Evolutionary conservation across 495 filamentous ascomycete species (phyloP), one percentile per base, ranked within the genome.

Genomic region (Penicillium parvum): DNA sequence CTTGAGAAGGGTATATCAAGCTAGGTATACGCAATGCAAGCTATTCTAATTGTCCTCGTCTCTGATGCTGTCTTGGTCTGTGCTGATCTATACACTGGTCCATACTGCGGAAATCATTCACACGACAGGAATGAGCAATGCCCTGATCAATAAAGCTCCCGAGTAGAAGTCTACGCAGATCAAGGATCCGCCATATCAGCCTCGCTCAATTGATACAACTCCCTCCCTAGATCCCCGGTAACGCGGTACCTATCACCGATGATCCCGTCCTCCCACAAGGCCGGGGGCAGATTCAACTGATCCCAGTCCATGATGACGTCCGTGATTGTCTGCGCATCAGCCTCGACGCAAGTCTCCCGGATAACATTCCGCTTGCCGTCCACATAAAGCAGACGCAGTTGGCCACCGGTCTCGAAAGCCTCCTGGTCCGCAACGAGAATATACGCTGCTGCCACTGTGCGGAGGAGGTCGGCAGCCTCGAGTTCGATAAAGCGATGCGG

Each of bases 1-100:
- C 22, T 57, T 92, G 37, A 75, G 33, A 4, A 50, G 27, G 21
- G 29, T 21, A 43, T 16, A 45, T 1, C 28, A 32, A 9, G 7
- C 10, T 3, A 5, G 8, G 7, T n/a, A n/a, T n/a, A n/a, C n/a
- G n/a, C n/a, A n/a, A n/a, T n/a, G n/a, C n/a, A n/a, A n/a, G n/a
- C n/a, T n/a, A n/a, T n/a, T n/a, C n/a, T n/a, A n/a, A n/a, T n/a
- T n/a, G n/a, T n/a, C n/a, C n/a, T n/a, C n/a, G n/a, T n/a, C n/a
- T n/a, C n/a, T n/a, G n/a, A n/a, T n/a, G n/a, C n/a, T n/a, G n/a
- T n/a, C n/a, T n/a, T n/a, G n/a, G n/a, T n/a, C n/a, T n/a, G n/a
- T n/a, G n/a, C n/a, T n/a, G n/a, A n/a, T n/a, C n/a, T n/a, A n/a
- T n/a, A n/a, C n/a, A n/a, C n/a, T n/a, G n/a, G n/a, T n/a, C n/a